Base-by-base conservation (phyloP, 208 protist genomes). In the Naegleria lovaniensis region DNA sequence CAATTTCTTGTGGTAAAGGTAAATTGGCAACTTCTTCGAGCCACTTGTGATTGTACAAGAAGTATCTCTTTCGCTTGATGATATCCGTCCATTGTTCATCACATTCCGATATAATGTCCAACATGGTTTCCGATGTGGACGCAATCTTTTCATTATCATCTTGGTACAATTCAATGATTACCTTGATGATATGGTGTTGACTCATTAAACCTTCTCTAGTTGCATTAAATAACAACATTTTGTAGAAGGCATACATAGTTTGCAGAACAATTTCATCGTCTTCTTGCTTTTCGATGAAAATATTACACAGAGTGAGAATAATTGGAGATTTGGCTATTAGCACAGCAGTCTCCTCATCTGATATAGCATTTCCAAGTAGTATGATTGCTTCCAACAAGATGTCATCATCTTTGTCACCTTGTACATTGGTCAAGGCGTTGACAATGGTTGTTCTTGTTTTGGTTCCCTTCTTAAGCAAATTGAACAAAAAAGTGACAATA, bases 181-280 rank as follows among this genome's bases (percentile, higher is more conserved):
- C 58, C 40, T n/a, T 55, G 29, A 67, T 58, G 87, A 91, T 91
- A 6, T 83, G 90, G 40, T 84, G 25, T 15, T 83, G 19, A 38
- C 39, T 84, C 25, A 92, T 38, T 36, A 92, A 92, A 41, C n/a
- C 41, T 52, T 58, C 38, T 48, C 90, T 67, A 38, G 91, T 88
- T 29, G 52, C 22, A 7, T 51, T 13, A 51, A 76, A 88, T 75
- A 84, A 67, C 36, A 92, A 29, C n/a, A 92, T 41, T 25, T 83
- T 48, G 43, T 67, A 43, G 16, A 91, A 92, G 9, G 79, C n/a
- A 33, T 89, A 92, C 41, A 92, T 51, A 19, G 40, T 83, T 40
- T 92, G 91, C n/a, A 92, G 38, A 51, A 92, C 91, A 6, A 92
- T 91, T 43, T 92, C 91, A 76, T 92, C 89, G 85, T 92, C 91